Percentiles rank a stretch among this genome's conserved stretches.
Evolutionary conservation across 2,329 filamentous ascomycete genomes (phyloP).

Genomic region (Fusarium pseudonygamai): DNA sequence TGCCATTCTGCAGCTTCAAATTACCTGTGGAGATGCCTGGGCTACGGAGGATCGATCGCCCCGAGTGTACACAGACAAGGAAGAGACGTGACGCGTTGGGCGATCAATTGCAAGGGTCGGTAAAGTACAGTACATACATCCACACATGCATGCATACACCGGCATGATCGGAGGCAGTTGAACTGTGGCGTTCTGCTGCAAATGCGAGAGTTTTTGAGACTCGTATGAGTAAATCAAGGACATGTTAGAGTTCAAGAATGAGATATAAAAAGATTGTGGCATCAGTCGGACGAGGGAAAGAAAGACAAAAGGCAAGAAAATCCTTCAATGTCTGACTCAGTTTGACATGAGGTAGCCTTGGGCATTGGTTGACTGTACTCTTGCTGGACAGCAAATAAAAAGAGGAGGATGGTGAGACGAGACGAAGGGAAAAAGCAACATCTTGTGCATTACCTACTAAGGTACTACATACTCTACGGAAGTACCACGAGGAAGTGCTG

Average conservation of each 20-base stretch:
- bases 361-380: background rate
- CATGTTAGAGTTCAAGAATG: background rate
- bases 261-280: background rate
- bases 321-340: background rate
- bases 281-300: background rate
- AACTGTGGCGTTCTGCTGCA: slow-evolving; percentile 3
- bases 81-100: slow-evolving; percentile 31
- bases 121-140: slow-evolving; percentile 12
- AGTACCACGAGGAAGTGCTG: slow-evolving; percentile 14
- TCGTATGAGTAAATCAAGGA: background rate
- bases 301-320: background rate
- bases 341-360: background rate
- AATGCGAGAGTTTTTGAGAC: background rate
- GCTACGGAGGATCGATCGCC: slow-evolving; percentile 27
- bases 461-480: background rate
- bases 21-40: slow-evolving; percentile 34
- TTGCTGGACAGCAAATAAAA: background rate
- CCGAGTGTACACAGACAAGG: slow-evolving; percentile 9
- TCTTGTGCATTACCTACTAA: background rate
- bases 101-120: slow-evolving; percentile 25
- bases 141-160: background rate
- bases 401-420: slow-evolving; percentile 6
- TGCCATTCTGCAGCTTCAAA: slow-evolving; percentile 26
- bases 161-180: background rate
- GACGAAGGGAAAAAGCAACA: slow-evolving; percentile 3